Base-by-base conservation (phyloP, 2,329 filamentous ascomycete species). In the Akanthomyces lecanii region DNA sequence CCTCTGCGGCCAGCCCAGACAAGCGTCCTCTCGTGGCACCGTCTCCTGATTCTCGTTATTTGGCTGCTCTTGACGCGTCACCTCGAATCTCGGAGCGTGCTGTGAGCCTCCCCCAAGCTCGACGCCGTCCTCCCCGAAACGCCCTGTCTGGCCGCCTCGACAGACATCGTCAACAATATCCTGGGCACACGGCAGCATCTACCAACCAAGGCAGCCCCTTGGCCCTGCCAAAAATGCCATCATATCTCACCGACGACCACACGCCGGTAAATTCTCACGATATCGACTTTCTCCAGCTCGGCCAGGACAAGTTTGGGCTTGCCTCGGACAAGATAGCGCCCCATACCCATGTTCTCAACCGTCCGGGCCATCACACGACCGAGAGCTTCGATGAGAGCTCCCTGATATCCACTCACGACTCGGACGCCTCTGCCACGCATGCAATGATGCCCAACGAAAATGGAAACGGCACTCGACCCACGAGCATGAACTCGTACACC, bases 401-500 rank as follows among this genome's bases (percentile, higher is more conserved):
- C 63, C 78, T 81, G 66, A 78, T 79, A 53, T 85, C 82, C 63
- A 81, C 79, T 18, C 78, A 80, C 72, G 80, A 79, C 65, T 84
- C 82, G 64, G 78, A 81, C 70, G 75, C 75, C 64, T 85, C 81
- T 67, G 82, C 80, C 69, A 71, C 74, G 52, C 74, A 73, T 65
- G 75, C 74, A 51, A 72, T 74, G 67, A 78, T 75, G 68, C 72
- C 77, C 73, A 77, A 79, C 76, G 80, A 77, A 67, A 74, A 73
- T 70, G 69, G 67, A 56, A 77, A 71, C 67, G 69, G 68, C 48
- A 67, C 76, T 64, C 72, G 73, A 53, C 75, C 76, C 6, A 82
- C 84, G 70, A 87, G 82, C 75, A 83, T 87, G 76, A 84, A 79
- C 73, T 81, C 84, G 44, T 71, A 85, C 71, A 81, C 82, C 68